These are phyloP conservation scores for Ascocoryne sarcoides DNA, from an alignment of 2,329 filamentous ascomycete species.

Conservation along the genomic window DNA sequence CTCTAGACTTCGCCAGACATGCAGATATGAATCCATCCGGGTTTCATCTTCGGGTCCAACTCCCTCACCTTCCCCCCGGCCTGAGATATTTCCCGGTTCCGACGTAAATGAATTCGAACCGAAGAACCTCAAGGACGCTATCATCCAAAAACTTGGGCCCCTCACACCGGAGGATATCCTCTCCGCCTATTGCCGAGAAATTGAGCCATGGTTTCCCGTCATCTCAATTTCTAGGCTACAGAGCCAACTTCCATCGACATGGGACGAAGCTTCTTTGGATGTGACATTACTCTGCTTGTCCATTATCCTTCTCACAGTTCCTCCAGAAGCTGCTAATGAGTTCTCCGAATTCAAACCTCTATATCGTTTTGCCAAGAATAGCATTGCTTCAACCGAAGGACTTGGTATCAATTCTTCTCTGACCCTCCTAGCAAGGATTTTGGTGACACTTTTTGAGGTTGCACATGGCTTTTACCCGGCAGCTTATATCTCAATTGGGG, in stretches of 20 bases:
- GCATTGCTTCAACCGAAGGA: constrained; percentile 10
- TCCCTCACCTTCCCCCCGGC: constrained; percentile 7
- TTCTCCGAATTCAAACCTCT: constrained; percentile 9
- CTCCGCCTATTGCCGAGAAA: constrained; percentile 6
- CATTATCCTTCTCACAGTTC: constrained; percentile 12
- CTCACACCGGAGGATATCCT: constrained; percentile 8
- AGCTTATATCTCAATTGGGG: constrained; percentile 17
- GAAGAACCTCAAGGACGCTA: constrained; percentile 9
- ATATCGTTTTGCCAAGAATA: constrained; percentile 14
- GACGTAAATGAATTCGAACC: constrained; percentile 3
- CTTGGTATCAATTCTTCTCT: constrained; percentile 14
- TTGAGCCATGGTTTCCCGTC: constrained; percentile 17
- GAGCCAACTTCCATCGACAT: constrained; percentile 10
- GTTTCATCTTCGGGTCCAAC: constrained; percentile 8
- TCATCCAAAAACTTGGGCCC: constrained; percentile 10
- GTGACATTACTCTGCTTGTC: constrained; percentile 10
- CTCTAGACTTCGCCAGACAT: constrained; percentile 11
- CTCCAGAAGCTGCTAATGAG: constrained; percentile 7
- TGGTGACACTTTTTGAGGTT: constrained; percentile 18
- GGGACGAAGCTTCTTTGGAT: constrained; percentile 13
- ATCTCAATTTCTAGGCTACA: constrained; percentile 8
- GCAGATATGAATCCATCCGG: constrained; percentile 9
- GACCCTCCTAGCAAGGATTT: constrained; percentile 12
- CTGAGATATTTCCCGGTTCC: constrained; percentile 2
- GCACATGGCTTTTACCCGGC: constrained; percentile 16